These are phyloP conservation scores for Neurospora discreta DNA, from an alignment of 495 filamentous ascomycete species.

Conservation along the genomic window DNA sequence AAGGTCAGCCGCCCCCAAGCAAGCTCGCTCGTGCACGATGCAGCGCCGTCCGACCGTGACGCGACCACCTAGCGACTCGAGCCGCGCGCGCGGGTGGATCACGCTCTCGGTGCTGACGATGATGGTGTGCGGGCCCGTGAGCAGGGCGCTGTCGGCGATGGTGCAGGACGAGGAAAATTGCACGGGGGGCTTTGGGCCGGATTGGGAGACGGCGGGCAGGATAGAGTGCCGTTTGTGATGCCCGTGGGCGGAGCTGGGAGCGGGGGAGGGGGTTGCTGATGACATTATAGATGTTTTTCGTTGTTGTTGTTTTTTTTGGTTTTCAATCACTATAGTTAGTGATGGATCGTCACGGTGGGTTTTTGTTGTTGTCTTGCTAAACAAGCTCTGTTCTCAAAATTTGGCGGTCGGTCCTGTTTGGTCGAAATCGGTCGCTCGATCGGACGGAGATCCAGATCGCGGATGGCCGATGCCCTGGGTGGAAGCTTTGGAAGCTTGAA, in stretches of 20 bases:
- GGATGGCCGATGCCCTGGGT: background rate
- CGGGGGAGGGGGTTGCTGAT: background rate
- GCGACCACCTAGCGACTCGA: conserved; percentile 58
- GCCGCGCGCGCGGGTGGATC: conserved; percentile 67
- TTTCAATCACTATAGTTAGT: background rate
- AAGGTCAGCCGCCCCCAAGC: conserved; percentile 37
- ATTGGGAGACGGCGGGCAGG: conserved; percentile 28
- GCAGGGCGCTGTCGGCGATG: conserved; percentile 63
- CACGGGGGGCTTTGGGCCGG: conserved; percentile 51
- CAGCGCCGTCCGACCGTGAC: conserved; percentile 63
- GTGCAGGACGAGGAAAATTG: conserved; percentile 57
- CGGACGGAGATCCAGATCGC: background rate
- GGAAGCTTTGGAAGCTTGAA: background rate
- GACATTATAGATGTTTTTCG: conserved; percentile 6
- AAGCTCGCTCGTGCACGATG: conserved; percentile 63
- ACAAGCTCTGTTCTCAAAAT: background rate
- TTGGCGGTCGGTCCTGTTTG: background rate
- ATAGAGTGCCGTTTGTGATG: conserved; percentile 41
- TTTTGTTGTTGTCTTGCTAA: background rate
- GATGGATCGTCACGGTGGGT: background rate
- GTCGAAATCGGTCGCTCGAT: background rate
- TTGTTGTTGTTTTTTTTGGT: background rate
- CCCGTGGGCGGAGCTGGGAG: conserved; percentile 5
- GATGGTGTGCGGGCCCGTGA: conserved; percentile 63
- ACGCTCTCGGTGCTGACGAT: conserved; percentile 59